These are phyloP conservation scores for Heteromeles arbutifolia DNA, from an alignment of 306 rosid species.

Conservation along the genomic window DNA sequence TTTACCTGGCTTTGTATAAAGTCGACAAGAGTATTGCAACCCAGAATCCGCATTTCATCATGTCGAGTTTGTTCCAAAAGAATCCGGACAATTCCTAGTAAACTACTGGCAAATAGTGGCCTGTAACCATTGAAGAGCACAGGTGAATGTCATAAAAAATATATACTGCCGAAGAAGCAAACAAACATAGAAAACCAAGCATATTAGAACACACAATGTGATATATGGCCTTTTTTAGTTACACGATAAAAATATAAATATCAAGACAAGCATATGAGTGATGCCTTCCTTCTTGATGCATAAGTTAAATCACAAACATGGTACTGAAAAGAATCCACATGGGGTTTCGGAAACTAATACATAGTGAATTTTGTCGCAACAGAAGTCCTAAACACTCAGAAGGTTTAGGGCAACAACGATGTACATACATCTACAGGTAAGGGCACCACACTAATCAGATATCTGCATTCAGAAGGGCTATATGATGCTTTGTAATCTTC, in stretches of 20 bases:
- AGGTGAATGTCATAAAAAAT: constrained; percentile 14
- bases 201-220: background rate
- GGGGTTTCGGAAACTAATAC: background rate
- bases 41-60: constrained; percentile 69
- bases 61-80: constrained; percentile 73
- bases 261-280: background rate
- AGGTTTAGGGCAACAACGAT: too few species aligned
- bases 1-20: constrained; percentile 76
- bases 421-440: too few species aligned
- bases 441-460: too few species aligned
- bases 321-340: background rate
- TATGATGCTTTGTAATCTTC: too few species aligned
- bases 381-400: too few species aligned
- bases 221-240: background rate
- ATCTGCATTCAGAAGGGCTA: too few species aligned
- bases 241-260: background rate
- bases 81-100: constrained; percentile 67
- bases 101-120: constrained; percentile 74
- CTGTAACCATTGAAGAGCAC: constrained; percentile 44
- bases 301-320: background rate
- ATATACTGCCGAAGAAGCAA: background rate
- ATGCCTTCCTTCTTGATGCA: background rate
- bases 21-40: constrained; percentile 64
- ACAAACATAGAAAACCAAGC: background rate
- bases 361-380: too few species aligned